Conservation (phyloP, 306 rosid genomes). For the Sicyos edulis region DNA sequence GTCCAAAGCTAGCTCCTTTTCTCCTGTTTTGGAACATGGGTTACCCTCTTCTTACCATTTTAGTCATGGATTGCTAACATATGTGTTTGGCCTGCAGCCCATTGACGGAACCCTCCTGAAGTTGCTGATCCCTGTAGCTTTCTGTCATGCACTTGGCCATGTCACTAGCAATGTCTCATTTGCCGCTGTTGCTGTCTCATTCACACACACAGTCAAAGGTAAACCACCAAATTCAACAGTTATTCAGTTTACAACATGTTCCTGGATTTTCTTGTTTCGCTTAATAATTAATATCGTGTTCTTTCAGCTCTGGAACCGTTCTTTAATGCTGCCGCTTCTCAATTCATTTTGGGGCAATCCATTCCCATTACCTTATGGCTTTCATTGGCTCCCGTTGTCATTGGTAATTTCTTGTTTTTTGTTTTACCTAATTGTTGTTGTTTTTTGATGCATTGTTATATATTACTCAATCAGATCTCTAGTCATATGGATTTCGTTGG, state of each 20-base stretch:
- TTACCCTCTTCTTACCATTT: not conserved
- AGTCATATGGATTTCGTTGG: not conserved
- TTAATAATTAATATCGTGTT: not conserved
- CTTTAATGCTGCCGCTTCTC: slow-evolving; percentile 57
- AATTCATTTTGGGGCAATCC: slow-evolving; percentile 41
- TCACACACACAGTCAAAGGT: slow-evolving; percentile 52
- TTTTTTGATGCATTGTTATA: not conserved
- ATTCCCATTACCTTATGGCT: slow-evolving; percentile 45
- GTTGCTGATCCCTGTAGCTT: slow-evolving; percentile 47
- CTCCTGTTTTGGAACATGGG: too few species aligned
- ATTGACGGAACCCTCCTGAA: slow-evolving; percentile 37
- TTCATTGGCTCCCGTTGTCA: slow-evolving; percentile 48
- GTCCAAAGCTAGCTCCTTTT: too few species aligned
- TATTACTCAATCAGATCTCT: not conserved
- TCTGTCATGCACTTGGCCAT: slow-evolving; percentile 52
- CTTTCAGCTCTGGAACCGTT: slow-evolving; percentile 54
- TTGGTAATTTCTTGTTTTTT: slow-evolving; percentile 28
- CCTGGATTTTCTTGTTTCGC: not conserved
- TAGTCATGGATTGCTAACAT: not conserved
- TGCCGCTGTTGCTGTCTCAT: slow-evolving; percentile 58
- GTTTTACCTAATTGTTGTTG: not conserved
- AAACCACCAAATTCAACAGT: not conserved
- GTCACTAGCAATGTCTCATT: slow-evolving; percentile 54
- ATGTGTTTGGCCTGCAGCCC: slow-evolving; percentile 30
- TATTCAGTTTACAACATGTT: not conserved